Evolutionary conservation across 2,329 filamentous ascomycete species (phyloP).

Genomic region (Diaporthe citri): DNA sequence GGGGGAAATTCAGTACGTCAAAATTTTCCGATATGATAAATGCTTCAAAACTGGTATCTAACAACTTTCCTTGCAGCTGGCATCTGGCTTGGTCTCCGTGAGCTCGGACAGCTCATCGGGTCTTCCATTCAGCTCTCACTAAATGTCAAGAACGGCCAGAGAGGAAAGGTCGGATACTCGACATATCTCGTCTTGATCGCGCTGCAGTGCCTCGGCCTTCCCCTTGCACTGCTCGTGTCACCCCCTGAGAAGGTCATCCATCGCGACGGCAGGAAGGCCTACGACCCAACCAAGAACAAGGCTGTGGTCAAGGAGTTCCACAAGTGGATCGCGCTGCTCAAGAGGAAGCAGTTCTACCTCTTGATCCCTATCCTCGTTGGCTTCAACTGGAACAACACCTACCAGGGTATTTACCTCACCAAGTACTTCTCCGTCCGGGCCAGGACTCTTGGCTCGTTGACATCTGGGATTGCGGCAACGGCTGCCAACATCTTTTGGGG

Average conservation of each 20-base stretch:
- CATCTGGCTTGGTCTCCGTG: constrained; percentile 66
- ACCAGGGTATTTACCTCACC: constrained; percentile 65
- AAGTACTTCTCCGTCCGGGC: constrained; percentile 65
- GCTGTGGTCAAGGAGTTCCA: constrained; percentile 52
- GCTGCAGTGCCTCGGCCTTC: constrained; percentile 59
- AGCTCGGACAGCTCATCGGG: constrained; percentile 65
- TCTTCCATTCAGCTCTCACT: constrained; percentile 63
- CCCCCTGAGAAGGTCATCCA: constrained; percentile 60
- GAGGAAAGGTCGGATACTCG: constrained; percentile 60
- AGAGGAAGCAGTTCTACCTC: constrained; percentile 59
- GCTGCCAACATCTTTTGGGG: constrained; percentile 62
- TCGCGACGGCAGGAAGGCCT: constrained; percentile 49
- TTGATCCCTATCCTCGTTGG: constrained; percentile 62
- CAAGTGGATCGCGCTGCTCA: constrained; percentile 55
- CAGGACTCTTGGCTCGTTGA: constrained; percentile 58
- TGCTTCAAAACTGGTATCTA: not conserved
- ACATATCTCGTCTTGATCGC: constrained; percentile 57
- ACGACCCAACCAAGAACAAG: constrained; percentile 52
- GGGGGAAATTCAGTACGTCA: constrained; percentile 54
- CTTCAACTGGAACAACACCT: constrained; percentile 64
- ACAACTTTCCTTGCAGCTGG: constrained; percentile 49
- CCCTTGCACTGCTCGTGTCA: constrained; percentile 58
- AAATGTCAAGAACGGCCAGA: constrained; percentile 57
- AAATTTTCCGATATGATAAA: not conserved
- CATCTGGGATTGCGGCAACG: constrained; percentile 59